Evolutionary conservation across 1,139 yeast species (phyloP).

Genomic region (Scheffersomyces parashehatae): DNA sequence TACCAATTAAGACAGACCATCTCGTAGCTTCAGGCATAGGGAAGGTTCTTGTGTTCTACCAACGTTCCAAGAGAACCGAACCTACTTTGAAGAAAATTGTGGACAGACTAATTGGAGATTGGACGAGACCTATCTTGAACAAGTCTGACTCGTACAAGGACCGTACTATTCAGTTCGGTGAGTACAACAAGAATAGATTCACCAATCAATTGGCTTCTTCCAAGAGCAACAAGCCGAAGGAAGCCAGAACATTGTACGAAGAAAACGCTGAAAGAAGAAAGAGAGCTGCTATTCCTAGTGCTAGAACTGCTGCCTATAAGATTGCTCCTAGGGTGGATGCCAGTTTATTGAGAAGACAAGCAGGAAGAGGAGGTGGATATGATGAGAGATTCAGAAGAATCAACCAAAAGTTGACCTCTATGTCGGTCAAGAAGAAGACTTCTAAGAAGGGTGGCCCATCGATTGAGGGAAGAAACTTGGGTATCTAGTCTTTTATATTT

Average conservation of each 20-base stretch:
- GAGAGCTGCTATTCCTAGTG: constrained; percentile 93
- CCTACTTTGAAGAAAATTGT: constrained; percentile 82
- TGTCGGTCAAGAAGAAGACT: constrained; percentile 46
- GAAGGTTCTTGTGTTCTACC: constrained; percentile 90
- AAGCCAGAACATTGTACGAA: constrained; percentile 67
- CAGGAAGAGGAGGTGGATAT: constrained; percentile 48
- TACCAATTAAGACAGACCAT: constrained; percentile 95
- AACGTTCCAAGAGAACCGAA: constrained; percentile 87
- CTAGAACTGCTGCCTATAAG: constrained; percentile 84
- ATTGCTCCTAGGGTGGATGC: constrained; percentile 81
- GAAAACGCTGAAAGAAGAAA: constrained; percentile 90
- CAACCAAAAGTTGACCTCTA: constrained; percentile 51
- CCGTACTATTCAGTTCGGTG: constrained; percentile 68
- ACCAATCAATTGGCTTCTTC: constrained; percentile 47
- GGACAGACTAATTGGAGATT: constrained; percentile 87
- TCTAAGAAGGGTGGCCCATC: constrained; percentile 71
- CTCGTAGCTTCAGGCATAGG: constrained; percentile 94
- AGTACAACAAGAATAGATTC: constrained; percentile 63
- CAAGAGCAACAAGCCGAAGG: constrained; percentile 37
- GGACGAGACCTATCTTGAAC: constrained; percentile 98
- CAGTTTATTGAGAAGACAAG: constrained; percentile 40
- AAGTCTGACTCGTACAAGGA: constrained; percentile 94
- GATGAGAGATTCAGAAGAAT: constrained; percentile 82
- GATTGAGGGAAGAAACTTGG: constrained; percentile 72
- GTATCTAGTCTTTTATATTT: constrained; percentile 27